Conservation (phyloP, 23 red algal genomes). For the Chondrus crispus region DNA sequence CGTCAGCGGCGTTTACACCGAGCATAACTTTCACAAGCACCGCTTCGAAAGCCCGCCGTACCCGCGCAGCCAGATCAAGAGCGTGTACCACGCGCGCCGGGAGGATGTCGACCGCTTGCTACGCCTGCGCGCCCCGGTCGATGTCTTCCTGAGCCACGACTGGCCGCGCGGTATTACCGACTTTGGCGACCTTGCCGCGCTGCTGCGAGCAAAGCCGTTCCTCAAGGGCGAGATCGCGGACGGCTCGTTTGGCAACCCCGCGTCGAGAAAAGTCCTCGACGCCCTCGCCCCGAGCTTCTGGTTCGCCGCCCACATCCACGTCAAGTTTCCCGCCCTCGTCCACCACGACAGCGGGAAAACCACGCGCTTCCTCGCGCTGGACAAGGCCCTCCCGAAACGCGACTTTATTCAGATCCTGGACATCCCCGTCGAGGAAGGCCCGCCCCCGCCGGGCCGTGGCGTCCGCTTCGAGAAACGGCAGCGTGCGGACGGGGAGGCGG, state of each 20-base stretch:
- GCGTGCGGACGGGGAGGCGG: neutral
- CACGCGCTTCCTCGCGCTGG: constrained; percentile 80
- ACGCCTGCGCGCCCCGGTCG: constrained; percentile 14
- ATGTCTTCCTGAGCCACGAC: constrained; percentile 91
- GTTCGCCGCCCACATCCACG: constrained; percentile 92
- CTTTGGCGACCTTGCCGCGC: constrained; percentile 49
- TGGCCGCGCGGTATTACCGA: constrained; percentile 81
- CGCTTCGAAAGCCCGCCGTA: constrained; percentile 73
- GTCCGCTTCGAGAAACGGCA: neutral
- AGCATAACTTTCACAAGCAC: constrained; percentile 63
- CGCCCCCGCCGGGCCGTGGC: too few relatives aligned
- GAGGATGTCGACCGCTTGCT: constrained; percentile 59
- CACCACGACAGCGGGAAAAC: constrained; percentile 7
- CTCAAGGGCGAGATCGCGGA: constrained; percentile 63
- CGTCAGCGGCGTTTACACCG: constrained; percentile 82
- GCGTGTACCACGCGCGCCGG: constrained; percentile 87
- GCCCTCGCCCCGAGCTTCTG: constrained; percentile 70
- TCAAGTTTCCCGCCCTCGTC: constrained; percentile 78
- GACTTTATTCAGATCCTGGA: constrained; percentile 88
- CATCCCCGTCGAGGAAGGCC: constrained; percentile 25
- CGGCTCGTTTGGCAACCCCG: constrained; percentile 61
- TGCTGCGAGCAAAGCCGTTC: constrained; percentile 84
- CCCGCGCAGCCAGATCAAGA: constrained; percentile 36
- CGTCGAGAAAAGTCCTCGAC: constrained; percentile 24
- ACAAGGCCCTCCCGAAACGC: constrained; percentile 73